phyloP scores from a whole-genome alignment of 1,139 yeast species.

The Taphrina pruni region DNA sequence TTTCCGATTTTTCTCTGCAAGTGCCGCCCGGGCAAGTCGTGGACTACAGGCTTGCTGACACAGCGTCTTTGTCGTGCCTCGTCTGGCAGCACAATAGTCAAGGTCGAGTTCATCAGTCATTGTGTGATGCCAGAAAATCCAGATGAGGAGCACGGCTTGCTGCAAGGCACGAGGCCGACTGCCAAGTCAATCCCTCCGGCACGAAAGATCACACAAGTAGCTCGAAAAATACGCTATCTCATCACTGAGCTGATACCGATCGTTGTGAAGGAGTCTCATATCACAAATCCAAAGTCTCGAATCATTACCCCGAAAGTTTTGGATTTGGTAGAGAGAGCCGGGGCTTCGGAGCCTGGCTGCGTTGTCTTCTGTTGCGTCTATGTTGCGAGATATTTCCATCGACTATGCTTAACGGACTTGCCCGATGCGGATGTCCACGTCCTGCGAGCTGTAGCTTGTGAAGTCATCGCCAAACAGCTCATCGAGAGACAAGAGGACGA shows the following conservation, averaged over 20 bases:
- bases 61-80: no score
- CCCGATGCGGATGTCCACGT: slow-evolving; percentile 67
- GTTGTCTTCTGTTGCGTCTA: slow-evolving; percentile 32
- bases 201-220: slow-evolving; percentile 51
- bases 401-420: slow-evolving; percentile 53
- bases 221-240: slow-evolving; percentile 71
- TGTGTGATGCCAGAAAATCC: neutral
- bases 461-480: slow-evolving; percentile 69
- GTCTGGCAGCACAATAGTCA: no score
- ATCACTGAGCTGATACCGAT: slow-evolving; percentile 76
- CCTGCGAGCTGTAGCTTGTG: slow-evolving; percentile 71
- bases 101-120: no score
- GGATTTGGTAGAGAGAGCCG: slow-evolving; percentile 69
- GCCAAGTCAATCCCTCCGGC: slow-evolving; percentile 30
- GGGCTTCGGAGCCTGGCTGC: slow-evolving; percentile 66
- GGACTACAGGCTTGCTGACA: no score
- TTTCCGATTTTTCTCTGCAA: no score
- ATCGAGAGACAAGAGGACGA: slow-evolving; percentile 66
- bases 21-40: no score
- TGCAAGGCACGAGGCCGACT: neutral
- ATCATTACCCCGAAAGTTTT: slow-evolving; percentile 67
- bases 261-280: slow-evolving; percentile 59
- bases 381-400: slow-evolving; percentile 31
- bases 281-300: slow-evolving; percentile 66
- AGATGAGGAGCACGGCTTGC: slow-evolving; percentile 21